A percentile compares a stretch with the other conserved stretches of the same genome.
These are phyloP conservation scores for Penicillium canescens DNA, from an alignment of 495 filamentous ascomycete genomes.

Conservation along the genomic window DNA sequence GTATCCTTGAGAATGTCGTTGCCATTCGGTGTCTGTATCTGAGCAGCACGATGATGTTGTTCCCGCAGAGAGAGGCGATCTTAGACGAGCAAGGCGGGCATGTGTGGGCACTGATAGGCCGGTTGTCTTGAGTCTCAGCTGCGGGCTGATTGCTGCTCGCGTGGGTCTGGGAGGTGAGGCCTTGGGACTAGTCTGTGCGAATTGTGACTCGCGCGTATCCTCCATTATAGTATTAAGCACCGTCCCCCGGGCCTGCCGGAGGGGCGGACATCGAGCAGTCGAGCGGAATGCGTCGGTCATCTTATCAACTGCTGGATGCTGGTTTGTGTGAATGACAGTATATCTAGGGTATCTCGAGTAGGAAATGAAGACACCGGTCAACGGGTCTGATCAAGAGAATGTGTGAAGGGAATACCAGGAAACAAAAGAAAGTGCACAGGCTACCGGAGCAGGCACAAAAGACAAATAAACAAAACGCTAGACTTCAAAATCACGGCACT, in stretches of 20 bases:
- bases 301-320: conserved; percentile 29
- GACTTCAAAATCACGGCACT: conserved; percentile 11
- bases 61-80: conserved; percentile 39
- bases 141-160: conserved; percentile 24
- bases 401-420: conserved; percentile 17
- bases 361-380: conserved; percentile 43
- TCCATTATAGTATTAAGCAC: conserved; percentile 88
- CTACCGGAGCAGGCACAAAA: conserved; percentile 11
- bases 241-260: conserved; percentile 70
- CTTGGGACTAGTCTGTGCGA: conserved; percentile 15
- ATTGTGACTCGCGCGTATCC: conserved; percentile 50
- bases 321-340: conserved; percentile 17
- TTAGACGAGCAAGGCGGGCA: conserved; percentile 29
- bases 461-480: conserved; percentile 27
- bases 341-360: conserved; percentile 42
- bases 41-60: conserved; percentile 42
- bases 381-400: conserved; percentile 30
- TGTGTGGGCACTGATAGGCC: conserved; percentile 32
- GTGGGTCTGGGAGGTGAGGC: conserved; percentile 7
- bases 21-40: conserved; percentile 46
- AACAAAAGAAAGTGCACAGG: conserved; percentile 17
- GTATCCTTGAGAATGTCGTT: conserved; percentile 59
- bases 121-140: conserved; percentile 40
- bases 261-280: conserved; percentile 55
- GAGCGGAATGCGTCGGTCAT: conserved; percentile 64